phyloP scores from a whole-genome alignment of 2,329 filamentous ascomycete genomes.

The Aureobasidium sp. region DNA sequence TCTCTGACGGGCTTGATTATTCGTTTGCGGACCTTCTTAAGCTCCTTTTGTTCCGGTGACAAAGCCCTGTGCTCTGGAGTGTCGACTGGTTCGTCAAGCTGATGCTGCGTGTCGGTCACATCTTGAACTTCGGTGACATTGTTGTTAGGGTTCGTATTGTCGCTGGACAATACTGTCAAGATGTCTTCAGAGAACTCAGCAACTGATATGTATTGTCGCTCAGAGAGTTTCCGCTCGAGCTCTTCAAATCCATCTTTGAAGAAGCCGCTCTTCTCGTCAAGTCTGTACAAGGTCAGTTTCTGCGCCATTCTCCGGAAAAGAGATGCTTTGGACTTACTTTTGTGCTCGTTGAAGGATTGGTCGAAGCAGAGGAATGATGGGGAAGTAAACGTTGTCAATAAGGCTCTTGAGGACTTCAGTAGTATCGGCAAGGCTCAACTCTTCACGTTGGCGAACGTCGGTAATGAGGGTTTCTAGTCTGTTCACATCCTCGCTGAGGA shows the following conservation, averaged over 20 bases:
- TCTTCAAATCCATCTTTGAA: constrained; percentile 49
- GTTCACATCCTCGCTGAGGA: constrained; percentile 67
- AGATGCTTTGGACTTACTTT: constrained; percentile 53
- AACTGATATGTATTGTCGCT: constrained; percentile 54
- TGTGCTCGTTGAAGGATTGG: constrained; percentile 75
- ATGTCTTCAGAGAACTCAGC: constrained; percentile 54
- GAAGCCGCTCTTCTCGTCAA: constrained; percentile 50
- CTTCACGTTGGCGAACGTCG: constrained; percentile 67
- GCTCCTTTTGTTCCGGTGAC: constrained; percentile 64
- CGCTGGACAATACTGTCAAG: constrained; percentile 48
- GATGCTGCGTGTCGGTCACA: constrained; percentile 35
- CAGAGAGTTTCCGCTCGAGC: constrained; percentile 47
- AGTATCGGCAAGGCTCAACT: constrained; percentile 62
- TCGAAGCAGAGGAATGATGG: constrained; percentile 67
- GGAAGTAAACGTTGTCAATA: constrained; percentile 87
- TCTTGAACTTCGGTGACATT: constrained; percentile 23
- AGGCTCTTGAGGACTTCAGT: constrained; percentile 65
- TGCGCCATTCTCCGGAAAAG: not conserved
- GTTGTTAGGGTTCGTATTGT: constrained; percentile 40
- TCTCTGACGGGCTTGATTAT: constrained; percentile 80
- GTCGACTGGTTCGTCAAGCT: constrained; percentile 31
- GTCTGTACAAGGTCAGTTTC: constrained; percentile 43
- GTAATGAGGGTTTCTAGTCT: constrained; percentile 65
- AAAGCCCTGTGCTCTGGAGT: constrained; percentile 36
- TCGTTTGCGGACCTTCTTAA: constrained; percentile 77